These are phyloP conservation scores for Sarcomyxa edulis DNA, from an alignment of 768 basidiomycete species.

Conservation along the genomic window DNA sequence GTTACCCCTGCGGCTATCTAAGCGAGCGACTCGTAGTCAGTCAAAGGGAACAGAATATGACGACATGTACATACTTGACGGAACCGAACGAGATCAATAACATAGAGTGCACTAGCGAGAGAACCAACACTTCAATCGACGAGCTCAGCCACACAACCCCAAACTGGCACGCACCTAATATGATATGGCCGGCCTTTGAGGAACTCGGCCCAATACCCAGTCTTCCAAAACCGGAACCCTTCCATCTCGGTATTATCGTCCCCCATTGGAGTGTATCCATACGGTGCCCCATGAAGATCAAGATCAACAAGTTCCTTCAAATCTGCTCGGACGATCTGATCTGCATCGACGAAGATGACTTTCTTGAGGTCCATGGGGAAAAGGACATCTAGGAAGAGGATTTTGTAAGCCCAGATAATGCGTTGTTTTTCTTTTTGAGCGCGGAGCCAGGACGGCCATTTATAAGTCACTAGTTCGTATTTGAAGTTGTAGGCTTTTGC, in stretches of 20 bases:
- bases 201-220: conserved; percentile 91
- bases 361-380: conserved; percentile 99
- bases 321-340: conserved; percentile 96
- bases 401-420: conserved; percentile 99
- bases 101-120: conserved; percentile 77
- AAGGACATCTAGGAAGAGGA: conserved; percentile 95
- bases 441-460: conserved; percentile 99
- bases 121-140: conserved; percentile 11
- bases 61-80: conserved; percentile 59
- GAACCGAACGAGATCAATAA: conserved; percentile 93
- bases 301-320: conserved; percentile 91
- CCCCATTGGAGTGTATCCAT: conserved; percentile 97
- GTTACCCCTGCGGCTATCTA: conserved; percentile 50
- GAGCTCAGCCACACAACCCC: neutral
- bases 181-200: conserved; percentile 85
- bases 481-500: conserved; percentile 90
- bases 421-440: conserved; percentile 96
- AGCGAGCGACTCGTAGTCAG: conserved; percentile 4
- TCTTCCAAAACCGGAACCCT: conserved; percentile 98
- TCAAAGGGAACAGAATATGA: neutral
- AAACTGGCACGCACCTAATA: conserved; percentile 59
- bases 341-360: conserved; percentile 98
- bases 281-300: conserved; percentile 89
- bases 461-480: conserved; percentile 97
- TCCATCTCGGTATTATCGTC: conserved; percentile 94